These are phyloP conservation scores for Melianthus villosus DNA, from an alignment of 441 rosid species.

Conservation along the genomic window DNA sequence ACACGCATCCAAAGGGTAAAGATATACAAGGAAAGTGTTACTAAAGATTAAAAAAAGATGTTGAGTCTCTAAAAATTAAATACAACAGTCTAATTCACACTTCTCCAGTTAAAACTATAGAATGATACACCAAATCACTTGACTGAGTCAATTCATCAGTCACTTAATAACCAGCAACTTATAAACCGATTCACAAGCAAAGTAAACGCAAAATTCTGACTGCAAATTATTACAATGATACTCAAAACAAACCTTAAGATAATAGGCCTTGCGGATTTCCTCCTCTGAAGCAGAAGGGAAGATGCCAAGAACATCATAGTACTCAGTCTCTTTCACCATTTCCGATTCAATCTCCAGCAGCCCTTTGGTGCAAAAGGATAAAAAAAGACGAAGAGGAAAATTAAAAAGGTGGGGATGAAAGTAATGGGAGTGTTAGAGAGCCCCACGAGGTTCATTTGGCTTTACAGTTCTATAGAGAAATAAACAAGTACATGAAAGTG, in stretches of 20 bases:
- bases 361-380: neutral
- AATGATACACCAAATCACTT: too few species aligned
- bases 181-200: too few species aligned
- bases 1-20: too few species aligned
- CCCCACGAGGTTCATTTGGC: constrained; percentile 30
- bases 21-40: too few species aligned
- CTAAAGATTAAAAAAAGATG: too few species aligned
- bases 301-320: constrained; percentile 74
- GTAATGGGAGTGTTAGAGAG: constrained; percentile 2
- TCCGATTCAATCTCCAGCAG: constrained; percentile 5
- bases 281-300: constrained; percentile 65
- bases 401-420: neutral
- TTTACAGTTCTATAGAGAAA: constrained; percentile 51
- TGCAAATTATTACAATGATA: too few species aligned
- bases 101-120: too few species aligned
- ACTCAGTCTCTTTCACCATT: constrained; percentile 76
- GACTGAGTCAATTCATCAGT: too few species aligned
- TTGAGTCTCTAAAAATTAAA: too few species aligned
- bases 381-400: neutral
- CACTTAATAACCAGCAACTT: too few species aligned
- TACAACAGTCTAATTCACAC: too few species aligned
- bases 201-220: too few species aligned
- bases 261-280: constrained; percentile 81
- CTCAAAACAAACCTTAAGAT: constrained; percentile 60
- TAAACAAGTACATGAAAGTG: constrained; percentile 23